Evolutionary conservation across 2,329 filamentous ascomycete species (phyloP), one percentile per base, ranked within the genome.

Genomic region (Alternaria sp.): DNA sequence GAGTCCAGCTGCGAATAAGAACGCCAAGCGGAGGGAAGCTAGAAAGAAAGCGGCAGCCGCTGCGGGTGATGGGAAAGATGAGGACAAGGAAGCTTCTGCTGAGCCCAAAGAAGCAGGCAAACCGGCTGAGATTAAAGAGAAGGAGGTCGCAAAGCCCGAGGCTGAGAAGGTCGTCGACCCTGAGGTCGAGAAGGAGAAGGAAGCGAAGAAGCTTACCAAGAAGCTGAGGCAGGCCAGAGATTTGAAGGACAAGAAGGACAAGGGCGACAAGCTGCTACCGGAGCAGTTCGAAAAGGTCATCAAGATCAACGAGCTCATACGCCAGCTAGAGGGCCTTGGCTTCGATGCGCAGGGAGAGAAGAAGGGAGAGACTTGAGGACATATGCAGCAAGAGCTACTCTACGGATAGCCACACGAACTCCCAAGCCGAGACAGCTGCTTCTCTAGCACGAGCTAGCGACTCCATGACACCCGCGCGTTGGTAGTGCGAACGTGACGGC

Each of bases 211-310:
- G 74, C 83, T 98, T 47, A 92, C 91, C 79, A 99, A 99, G 85
- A 99, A 98, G 82, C 84, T 99, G 63, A 92, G 95, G 74, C 96
- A 99, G 79, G 95, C 96, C 5, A 91, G 90, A 71, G 96, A 98
- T 3, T 85, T 99, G 57, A 91, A 93, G 77, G 90, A 90, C 73
- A 97, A 97, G 85, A 97, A 97, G 80, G 92, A 97, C 23, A 90
- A 89, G 59, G 96, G 96, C 19, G 91, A 93, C 77, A 86, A 88
- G 5, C 82, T 99, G 64, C 85, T 98, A 25, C 95, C 94, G 0
- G 96, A 99, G 82, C 96, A 99, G 82, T 91, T 98, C 67, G 93
- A 95, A 72, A 99, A 99, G 83, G 93, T 99, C 59, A 96, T 97
- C 79, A 97, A 96, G 81, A 97, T 99, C 78, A 93, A 93, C 67